phyloP scores from a whole-genome alignment of 805 yeast genomes.

The Wickerhamomyces canadensis region DNA sequence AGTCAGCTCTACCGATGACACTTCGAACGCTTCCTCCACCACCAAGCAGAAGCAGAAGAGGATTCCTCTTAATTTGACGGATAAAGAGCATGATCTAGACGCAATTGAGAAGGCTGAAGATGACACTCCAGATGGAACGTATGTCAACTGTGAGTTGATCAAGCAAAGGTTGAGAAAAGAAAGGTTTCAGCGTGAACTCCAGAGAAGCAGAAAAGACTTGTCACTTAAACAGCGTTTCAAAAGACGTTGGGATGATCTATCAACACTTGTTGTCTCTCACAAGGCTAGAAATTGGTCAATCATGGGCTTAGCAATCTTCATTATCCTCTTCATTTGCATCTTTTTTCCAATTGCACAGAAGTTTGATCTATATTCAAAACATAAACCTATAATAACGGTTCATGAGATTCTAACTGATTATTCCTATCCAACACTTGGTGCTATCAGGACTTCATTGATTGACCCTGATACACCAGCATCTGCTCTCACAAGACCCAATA shows the following conservation, averaged over 20 bases:
- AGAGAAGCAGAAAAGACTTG: background rate
- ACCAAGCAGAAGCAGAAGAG: too few relatives aligned
- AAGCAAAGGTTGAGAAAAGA: too few relatives aligned
- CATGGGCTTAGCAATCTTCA: background rate
- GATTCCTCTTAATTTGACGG: too few relatives aligned
- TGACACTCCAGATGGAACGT: too few relatives aligned
- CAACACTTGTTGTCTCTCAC: background rate
- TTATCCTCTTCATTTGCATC: conserved; percentile 2
- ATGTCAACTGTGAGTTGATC: too few relatives aligned
- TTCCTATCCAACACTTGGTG: conserved; percentile 47
- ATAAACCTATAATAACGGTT: background rate
- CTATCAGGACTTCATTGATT: conserved; percentile 54
- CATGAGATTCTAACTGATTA: conserved; percentile 6
- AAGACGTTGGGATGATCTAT: too few relatives aligned
- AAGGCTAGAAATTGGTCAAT: conserved; percentile 6
- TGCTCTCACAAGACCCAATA: conserved; percentile 33
- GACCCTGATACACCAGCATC: conserved; percentile 67
- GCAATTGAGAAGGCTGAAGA: too few relatives aligned
- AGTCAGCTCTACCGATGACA: too few relatives aligned
- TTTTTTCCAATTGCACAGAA: conserved; percentile 3
- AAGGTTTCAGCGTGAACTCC: background rate
- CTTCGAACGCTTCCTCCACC: too few relatives aligned
- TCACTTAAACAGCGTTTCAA: background rate
- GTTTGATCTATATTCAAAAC: background rate
- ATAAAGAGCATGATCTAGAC: too few relatives aligned